phyloP scores from a whole-genome alignment of 164 flowering plant genomes.

The Stephania yunnanensis region DNA sequence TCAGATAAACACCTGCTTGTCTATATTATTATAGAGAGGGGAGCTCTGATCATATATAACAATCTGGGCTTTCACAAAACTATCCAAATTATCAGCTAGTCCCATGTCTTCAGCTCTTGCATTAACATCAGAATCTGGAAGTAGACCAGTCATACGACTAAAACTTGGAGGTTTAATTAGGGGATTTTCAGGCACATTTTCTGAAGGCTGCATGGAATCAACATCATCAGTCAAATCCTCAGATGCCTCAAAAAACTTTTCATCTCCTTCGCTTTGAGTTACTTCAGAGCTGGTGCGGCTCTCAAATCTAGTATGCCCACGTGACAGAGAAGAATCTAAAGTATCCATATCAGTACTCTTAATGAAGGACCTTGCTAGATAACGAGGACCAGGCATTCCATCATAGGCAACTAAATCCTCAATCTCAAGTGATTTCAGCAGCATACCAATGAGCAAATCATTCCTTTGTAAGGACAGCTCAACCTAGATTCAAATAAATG shows the following conservation, averaged over 20 bases:
- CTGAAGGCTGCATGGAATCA: conserved; percentile 27
- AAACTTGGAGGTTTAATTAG: conserved; percentile 56
- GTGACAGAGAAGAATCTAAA: conserved; percentile 19
- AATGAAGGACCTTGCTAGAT: conserved; percentile 76
- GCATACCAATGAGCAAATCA: conserved; percentile 83
- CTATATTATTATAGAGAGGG: conserved; percentile 53
- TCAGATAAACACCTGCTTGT: conserved; percentile 45
- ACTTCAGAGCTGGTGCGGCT: conserved; percentile 28
- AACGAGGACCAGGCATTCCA: conserved; percentile 38
- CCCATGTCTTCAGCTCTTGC: conserved; percentile 25
- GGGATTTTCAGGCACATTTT: conserved; percentile 20
- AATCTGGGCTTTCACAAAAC: conserved; percentile 94
- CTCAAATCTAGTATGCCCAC: conserved; percentile 21
- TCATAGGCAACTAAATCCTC: conserved; percentile 65
- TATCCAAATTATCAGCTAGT: conserved; percentile 41
- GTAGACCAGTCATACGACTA: conserved; percentile 48
- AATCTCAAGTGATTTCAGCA: conserved; percentile 80
- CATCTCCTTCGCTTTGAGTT: conserved; percentile 61
- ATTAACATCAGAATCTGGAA: conserved; percentile 46
- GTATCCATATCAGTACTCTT: conserved; percentile 23
- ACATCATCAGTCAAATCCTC: conserved; percentile 56
- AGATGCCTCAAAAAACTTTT: conserved; percentile 82
- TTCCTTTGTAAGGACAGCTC: conserved; percentile 62
- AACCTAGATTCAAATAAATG: conserved; percentile 45
- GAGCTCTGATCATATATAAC: conserved; percentile 65